A percentile compares a stretch with the other conserved stretches of the same genome.
Evolutionary conservation across 257 asterid genomes (phyloP).

Genomic region (Striga asiatica): DNA sequence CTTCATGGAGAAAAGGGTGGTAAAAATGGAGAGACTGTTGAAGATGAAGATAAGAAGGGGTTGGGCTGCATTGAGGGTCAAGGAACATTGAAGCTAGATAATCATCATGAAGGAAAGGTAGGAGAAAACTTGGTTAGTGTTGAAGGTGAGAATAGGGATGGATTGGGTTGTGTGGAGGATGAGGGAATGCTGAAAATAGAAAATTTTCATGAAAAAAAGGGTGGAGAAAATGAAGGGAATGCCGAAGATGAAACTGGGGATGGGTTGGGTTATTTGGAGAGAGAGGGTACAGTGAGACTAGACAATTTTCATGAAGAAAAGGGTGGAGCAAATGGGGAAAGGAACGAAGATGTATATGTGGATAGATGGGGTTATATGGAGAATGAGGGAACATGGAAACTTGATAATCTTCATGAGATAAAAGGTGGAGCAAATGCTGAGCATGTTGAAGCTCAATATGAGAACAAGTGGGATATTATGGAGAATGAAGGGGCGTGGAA

Average conservation of each 20-base stretch:
- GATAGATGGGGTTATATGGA: not conserved
- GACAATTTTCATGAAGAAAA: not conserved
- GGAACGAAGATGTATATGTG: not conserved
- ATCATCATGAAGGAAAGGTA: not conserved
- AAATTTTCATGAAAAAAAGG: conserved; percentile 1
- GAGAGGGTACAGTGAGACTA: not conserved
- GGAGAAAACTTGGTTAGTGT: not conserved
- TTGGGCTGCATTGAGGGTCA: not conserved
- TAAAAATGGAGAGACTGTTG: not conserved
- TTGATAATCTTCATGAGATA: not conserved
- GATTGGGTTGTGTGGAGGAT: not conserved
- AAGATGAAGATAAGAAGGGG: not conserved
- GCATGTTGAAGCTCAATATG: not conserved
- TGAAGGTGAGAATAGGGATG: not conserved
- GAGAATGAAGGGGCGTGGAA: not conserved
- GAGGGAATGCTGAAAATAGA: not conserved
- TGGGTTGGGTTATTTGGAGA: not conserved
- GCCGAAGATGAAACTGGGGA: not conserved
- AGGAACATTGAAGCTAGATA: not conserved
- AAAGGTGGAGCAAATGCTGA: not conserved
- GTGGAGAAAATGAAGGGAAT: conserved; percentile 10
- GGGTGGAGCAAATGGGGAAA: not conserved
- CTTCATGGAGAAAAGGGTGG: not conserved
- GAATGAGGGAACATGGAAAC: not conserved
- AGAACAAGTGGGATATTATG: not conserved